A percentile compares a stretch with the other conserved stretches of the same genome.
Evolutionary conservation across 768 basidiomycete species (phyloP).

Genomic region (Leccinum sublutescens): DNA sequence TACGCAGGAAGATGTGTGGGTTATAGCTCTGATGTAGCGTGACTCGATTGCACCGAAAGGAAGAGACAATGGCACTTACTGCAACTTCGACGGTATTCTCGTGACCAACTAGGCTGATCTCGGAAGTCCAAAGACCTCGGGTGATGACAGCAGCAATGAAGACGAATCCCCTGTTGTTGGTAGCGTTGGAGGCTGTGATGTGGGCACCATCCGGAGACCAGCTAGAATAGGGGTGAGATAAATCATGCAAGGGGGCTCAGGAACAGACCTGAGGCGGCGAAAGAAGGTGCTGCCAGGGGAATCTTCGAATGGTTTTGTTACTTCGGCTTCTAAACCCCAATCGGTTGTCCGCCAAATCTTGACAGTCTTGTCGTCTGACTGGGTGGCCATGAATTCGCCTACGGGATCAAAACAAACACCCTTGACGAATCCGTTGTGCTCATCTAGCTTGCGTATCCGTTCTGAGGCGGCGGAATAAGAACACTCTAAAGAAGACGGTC

Average conservation of each 20-base stretch:
- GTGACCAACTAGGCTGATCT: constrained; percentile 94
- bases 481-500: neutral
- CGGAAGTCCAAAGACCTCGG: constrained; percentile 83
- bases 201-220: constrained; percentile 99
- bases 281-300: constrained; percentile 96
- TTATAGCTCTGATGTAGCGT: constrained; percentile 57
- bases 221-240: constrained; percentile 39
- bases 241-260: neutral
- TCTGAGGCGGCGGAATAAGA: constrained; percentile 44
- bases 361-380: constrained; percentile 94
- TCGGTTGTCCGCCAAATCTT: constrained; percentile 96
- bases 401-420: constrained; percentile 99
- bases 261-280: constrained; percentile 72
- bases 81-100: constrained; percentile 97
- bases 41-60: constrained; percentile 2
- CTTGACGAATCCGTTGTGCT: constrained; percentile 96
- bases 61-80: constrained; percentile 43
- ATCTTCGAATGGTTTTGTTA: constrained; percentile 88
- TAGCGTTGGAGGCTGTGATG: constrained; percentile 96
- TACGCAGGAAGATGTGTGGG: constrained; percentile 88
- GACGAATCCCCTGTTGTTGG: constrained; percentile 93
- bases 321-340: constrained; percentile 82
- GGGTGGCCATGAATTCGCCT: constrained; percentile 95
- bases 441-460: constrained; percentile 76
- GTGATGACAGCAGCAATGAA: constrained; percentile 97